Percentiles rank a stretch among this genome's conserved stretches.
phyloP scores from a whole-genome alignment of 805 yeast genomes.

The Aciculoconidium aculeatum region DNA sequence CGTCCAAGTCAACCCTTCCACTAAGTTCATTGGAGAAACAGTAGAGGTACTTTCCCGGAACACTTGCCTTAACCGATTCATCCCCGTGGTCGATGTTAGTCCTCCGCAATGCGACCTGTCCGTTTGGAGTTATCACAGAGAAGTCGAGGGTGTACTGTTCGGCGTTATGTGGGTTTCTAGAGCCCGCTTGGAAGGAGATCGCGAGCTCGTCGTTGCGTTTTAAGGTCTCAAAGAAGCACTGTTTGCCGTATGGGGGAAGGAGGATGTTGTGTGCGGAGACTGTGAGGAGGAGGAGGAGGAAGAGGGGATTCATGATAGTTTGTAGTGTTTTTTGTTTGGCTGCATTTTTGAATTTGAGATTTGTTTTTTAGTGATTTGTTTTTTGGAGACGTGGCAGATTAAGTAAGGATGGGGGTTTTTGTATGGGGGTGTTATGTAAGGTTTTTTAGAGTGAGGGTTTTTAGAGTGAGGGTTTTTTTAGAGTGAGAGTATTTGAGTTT shows the following conservation, averaged over 20 bases:
- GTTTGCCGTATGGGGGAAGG: conserved; percentile 75
- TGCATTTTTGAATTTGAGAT: too few relatives aligned
- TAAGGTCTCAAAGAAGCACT: conserved; percentile 82
- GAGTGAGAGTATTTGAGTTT: too few relatives aligned
- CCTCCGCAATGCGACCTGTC: conserved; percentile 46
- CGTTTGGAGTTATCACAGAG: conserved; percentile 33
- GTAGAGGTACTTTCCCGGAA: conserved; percentile 72
- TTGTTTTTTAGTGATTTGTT: too few relatives aligned
- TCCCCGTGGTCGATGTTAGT: conserved; percentile 76
- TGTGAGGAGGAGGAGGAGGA: too few relatives aligned
- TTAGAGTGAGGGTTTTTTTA: too few relatives aligned
- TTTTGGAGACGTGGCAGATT: too few relatives aligned
- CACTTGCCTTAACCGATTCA: conserved; percentile 56
- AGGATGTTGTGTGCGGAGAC: conserved; percentile 69
- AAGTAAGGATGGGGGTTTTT: too few relatives aligned
- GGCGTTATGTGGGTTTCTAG: conserved; percentile 68
- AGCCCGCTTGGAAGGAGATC: conserved; percentile 88
- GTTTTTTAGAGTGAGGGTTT: too few relatives aligned
- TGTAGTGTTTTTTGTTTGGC: too few relatives aligned
- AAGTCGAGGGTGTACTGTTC: conserved; percentile 67
- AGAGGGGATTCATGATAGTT: too few relatives aligned
- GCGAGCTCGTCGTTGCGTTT: conserved; percentile 82
- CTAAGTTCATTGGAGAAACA: conserved; percentile 89
- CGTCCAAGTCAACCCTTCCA: conserved; percentile 72
- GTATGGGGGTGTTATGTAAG: too few relatives aligned